Conservation (phyloP, 1,284 basidiomycete species). For the Vanrija humicola region DNA sequence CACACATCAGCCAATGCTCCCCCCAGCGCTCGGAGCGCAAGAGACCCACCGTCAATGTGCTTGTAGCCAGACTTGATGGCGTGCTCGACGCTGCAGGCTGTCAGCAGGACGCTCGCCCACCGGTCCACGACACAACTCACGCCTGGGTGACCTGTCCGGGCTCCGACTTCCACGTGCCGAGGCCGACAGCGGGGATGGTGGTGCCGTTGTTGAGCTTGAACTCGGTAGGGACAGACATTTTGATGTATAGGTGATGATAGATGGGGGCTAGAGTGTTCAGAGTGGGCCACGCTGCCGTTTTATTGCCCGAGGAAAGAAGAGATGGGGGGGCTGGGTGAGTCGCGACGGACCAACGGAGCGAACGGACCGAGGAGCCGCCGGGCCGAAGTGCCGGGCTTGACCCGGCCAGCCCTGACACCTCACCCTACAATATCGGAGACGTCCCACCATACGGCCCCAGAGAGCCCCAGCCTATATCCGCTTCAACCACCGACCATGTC, state of each 20-base stretch:
- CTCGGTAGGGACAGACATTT: conserved; percentile 49
- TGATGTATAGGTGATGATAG: not conserved
- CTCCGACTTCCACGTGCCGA: conserved; percentile 77
- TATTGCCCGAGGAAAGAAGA: not conserved
- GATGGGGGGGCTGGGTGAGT: not conserved
- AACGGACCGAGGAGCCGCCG: no score
- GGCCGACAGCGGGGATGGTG: conserved; percentile 65
- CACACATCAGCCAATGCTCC: no score
- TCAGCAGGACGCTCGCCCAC: not conserved
- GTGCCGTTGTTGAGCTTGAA: conserved; percentile 66
- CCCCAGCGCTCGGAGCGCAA: no score
- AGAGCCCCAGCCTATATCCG: no score
- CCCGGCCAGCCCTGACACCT: no score
- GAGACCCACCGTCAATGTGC: conserved; percentile 62
- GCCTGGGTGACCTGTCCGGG: conserved; percentile 65
- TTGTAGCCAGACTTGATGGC: conserved; percentile 72
- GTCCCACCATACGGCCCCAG: no score
- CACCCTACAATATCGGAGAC: no score
- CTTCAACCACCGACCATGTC: no score
- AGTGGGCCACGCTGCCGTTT: not conserved
- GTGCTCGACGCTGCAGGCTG: conserved; percentile 54
- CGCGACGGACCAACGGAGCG: not conserved
- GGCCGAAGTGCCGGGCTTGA: no score
- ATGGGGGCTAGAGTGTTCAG: not conserved
- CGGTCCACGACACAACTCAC: conserved; percentile 3